Conservation (phyloP, 1,284 basidiomycete genomes). For the Trichosporon faecale region DNA sequence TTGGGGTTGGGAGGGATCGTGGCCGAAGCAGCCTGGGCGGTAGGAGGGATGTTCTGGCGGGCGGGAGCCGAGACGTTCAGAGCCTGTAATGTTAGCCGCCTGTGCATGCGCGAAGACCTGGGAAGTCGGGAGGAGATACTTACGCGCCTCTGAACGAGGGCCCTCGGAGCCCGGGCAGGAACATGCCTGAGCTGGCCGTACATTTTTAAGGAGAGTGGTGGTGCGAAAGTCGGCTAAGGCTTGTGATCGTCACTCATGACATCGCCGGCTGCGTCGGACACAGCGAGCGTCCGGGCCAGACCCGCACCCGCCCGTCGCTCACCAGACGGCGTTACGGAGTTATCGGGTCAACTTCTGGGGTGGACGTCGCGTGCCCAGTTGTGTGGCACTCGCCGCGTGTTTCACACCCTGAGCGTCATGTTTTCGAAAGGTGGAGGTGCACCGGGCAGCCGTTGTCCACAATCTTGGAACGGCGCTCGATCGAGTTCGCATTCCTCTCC, state of each 20-base stretch:
- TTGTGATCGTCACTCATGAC: constrained; percentile 10
- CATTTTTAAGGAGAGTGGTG: constrained; percentile 27
- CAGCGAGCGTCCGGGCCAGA: constrained; percentile 4
- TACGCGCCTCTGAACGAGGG: constrained; percentile 38
- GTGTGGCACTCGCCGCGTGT: neutral
- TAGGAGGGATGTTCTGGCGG: constrained; percentile 27
- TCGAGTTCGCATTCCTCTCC: neutral
- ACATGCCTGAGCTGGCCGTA: constrained; percentile 38
- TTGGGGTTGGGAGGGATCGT: constrained; percentile 26
- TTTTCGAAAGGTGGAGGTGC: constrained; percentile 17
- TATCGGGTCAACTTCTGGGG: constrained; percentile 11
- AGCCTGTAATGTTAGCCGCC: constrained; percentile 24
- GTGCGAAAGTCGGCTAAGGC: constrained; percentile 1
- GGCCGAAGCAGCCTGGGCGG: constrained; percentile 24
- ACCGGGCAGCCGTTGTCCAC: neutral
- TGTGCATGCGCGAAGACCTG: neutral
- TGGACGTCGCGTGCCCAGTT: neutral
- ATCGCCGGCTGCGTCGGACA: constrained; percentile 8
- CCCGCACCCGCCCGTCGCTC: neutral
- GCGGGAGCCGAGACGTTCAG: constrained; percentile 32
- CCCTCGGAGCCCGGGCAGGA: constrained; percentile 30
- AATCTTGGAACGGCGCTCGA: neutral
- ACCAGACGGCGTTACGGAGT: neutral
- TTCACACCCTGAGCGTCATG: neutral
- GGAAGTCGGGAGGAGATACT: constrained; percentile 18